Conservation (phyloP, 2,329 filamentous ascomycete genomes). For the Trichoderma sp. region DNA sequence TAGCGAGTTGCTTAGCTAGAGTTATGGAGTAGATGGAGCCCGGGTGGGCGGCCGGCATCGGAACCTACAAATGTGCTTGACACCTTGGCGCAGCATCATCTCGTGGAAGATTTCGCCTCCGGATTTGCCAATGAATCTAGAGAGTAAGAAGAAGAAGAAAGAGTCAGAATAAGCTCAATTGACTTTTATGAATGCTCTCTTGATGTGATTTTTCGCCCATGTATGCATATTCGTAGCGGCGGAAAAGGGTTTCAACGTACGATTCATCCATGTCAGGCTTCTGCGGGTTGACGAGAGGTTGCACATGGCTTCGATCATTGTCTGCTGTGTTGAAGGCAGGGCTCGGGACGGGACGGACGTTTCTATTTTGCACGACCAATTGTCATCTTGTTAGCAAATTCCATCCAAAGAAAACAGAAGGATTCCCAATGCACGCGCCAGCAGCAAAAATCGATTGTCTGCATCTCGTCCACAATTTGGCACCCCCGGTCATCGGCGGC, state of each 20-base stretch:
- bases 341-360: conserved; percentile 57
- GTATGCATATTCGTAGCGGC: neutral
- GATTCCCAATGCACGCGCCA: conserved; percentile 36
- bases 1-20: conserved; percentile 82
- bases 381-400: conserved; percentile 88
- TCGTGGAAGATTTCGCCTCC: conserved; percentile 96
- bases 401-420: conserved; percentile 52
- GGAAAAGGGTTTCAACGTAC: conserved; percentile 47
- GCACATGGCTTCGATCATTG: conserved; percentile 57
- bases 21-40: conserved; percentile 98
- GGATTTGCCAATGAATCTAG: conserved; percentile 82
- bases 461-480: conserved; percentile 71
- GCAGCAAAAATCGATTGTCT: neutral
- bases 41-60: conserved; percentile 60
- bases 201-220: neutral
- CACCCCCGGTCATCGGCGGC: conserved; percentile 56
- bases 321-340: conserved; percentile 54
- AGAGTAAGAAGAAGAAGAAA: neutral
- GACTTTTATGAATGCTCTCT: conserved; percentile 17
- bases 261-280: conserved; percentile 70
- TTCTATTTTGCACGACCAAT: conserved; percentile 70
- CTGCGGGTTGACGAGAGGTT: conserved; percentile 60
- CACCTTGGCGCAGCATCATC: conserved; percentile 87
- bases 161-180: conserved; percentile 5
- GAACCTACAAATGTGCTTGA: conserved; percentile 63